A percentile compares a stretch with the other conserved stretches of the same genome.
Conservation (phyloP, 768 basidiomycete genomes). For the Boletus fagicola region DNA sequence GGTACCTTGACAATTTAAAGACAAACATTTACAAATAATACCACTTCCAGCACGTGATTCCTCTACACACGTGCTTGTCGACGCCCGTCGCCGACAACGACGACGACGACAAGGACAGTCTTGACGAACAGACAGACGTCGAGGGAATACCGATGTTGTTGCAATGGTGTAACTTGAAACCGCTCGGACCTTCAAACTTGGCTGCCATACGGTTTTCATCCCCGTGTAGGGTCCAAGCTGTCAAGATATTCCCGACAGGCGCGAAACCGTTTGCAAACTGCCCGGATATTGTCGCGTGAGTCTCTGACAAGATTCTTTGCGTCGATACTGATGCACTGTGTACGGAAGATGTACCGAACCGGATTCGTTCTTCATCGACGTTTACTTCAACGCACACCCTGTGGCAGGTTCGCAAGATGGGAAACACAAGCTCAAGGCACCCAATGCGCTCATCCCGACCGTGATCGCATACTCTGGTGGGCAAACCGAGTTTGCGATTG, state of each 20-base stretch:
- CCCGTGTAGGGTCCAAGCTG: constrained; percentile 63
- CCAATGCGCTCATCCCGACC: constrained; percentile 73
- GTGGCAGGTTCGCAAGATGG: constrained; percentile 40
- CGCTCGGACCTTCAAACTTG: constrained; percentile 54
- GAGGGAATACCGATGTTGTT: constrained; percentile 44
- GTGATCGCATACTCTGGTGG: constrained; percentile 70
- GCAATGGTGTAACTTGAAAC: constrained; percentile 65
- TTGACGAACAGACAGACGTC: not conserved
- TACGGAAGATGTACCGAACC: constrained; percentile 74
- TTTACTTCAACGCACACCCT: constrained; percentile 72
- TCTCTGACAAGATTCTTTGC: constrained; percentile 6
- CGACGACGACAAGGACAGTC: not conserved
- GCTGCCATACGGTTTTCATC: constrained; percentile 71
- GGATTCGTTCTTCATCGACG: constrained; percentile 67
- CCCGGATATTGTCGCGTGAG: constrained; percentile 64
- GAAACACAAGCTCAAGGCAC: constrained; percentile 60
- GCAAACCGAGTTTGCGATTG: constrained; percentile 60
- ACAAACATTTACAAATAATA: constrained; percentile 19
- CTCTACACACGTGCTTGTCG: not conserved
- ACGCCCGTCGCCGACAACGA: not conserved
- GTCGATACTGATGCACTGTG: not conserved
- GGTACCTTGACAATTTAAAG: not conserved
- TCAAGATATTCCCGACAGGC: constrained; percentile 69
- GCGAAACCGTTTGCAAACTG: constrained; percentile 58
- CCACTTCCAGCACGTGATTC: constrained; percentile 15